phyloP scores from a whole-genome alignment of 1,284 basidiomycete species.

The Leccinum griseonigrum region DNA sequence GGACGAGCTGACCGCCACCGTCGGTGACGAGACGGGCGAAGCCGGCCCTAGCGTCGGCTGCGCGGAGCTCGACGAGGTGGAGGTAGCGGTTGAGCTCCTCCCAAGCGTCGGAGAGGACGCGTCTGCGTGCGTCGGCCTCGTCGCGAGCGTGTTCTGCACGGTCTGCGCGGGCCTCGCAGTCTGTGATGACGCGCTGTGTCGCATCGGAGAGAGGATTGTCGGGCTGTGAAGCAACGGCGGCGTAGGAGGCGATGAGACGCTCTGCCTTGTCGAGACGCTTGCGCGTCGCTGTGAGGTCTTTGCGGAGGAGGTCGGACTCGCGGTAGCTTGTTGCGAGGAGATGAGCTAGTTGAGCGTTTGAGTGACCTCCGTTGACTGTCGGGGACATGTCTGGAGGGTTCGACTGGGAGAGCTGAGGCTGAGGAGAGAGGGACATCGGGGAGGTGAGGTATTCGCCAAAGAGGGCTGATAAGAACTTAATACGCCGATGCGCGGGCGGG shows the following conservation, averaged over 20 bases:
- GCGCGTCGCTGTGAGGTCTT: constrained; percentile 42
- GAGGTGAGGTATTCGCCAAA: background rate
- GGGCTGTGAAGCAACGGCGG: constrained; percentile 19
- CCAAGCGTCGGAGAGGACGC: constrained; percentile 52
- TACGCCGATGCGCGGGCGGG: background rate
- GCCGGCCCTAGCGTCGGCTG: constrained; percentile 48
- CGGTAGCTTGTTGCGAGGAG: constrained; percentile 52
- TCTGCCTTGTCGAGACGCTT: constrained; percentile 56
- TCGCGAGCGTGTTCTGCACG: constrained; percentile 53
- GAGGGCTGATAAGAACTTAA: background rate
- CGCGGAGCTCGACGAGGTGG: constrained; percentile 41
- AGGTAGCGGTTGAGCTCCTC: constrained; percentile 51
- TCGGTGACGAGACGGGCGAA: constrained; percentile 49
- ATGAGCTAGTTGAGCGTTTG: constrained; percentile 51
- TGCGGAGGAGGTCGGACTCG: constrained; percentile 49
- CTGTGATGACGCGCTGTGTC: constrained; percentile 36
- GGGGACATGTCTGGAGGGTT: constrained; percentile 9
- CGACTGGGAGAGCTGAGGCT: constrained; percentile 9
- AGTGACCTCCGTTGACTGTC: constrained; percentile 17
- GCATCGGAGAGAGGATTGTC: constrained; percentile 22
- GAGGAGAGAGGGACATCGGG: constrained; percentile 24
- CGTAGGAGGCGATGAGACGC: constrained; percentile 39
- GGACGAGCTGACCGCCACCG: constrained; percentile 42
- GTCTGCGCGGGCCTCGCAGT: constrained; percentile 49
- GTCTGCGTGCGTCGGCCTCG: constrained; percentile 52